These are phyloP conservation scores for Sporothrix globosa DNA, from an alignment of 2,329 filamentous ascomycete genomes.

Conservation along the genomic window DNA sequence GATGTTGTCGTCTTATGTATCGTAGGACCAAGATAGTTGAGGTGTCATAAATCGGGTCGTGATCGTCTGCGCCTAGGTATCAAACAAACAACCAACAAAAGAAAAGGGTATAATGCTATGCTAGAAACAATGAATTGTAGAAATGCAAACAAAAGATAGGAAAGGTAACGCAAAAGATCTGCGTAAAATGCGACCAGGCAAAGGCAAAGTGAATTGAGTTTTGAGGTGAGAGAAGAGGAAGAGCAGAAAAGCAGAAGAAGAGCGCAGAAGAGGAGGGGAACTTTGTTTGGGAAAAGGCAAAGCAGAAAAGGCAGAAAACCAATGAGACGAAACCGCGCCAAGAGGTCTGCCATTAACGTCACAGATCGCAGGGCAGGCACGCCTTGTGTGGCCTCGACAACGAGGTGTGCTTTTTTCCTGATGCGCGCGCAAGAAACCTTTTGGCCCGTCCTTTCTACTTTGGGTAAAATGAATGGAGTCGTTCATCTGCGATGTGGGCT, in stretches of 20 bases:
- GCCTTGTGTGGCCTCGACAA: background rate
- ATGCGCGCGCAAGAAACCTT: slow-evolving; percentile 25
- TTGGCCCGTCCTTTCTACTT: slow-evolving; percentile 12
- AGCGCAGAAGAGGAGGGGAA: slow-evolving; percentile 6
- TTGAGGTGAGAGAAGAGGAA: background rate
- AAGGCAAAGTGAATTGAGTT: background rate
- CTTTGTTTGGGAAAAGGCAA: background rate
- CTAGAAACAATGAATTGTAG: slow-evolving; percentile 18
- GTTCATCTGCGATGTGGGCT: background rate
- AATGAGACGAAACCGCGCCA: background rate
- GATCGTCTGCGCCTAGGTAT: background rate
- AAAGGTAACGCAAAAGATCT: background rate
- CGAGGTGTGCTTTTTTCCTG: background rate
- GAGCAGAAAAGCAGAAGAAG: background rate
- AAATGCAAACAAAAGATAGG: slow-evolving; percentile 16
- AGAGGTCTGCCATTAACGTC: slow-evolving; percentile 13
- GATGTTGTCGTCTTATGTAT: background rate
- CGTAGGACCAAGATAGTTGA: background rate
- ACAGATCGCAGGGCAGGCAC: slow-evolving; percentile 22
- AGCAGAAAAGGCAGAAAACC: background rate
- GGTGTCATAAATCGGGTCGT: background rate
- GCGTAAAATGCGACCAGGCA: background rate
- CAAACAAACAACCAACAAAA: background rate
- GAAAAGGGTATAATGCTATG: slow-evolving; percentile 20
- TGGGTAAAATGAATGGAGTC: slow-evolving; percentile 11